Conservation (phyloP, 257 asterid species). For the Jacaranda copaia region DNA sequence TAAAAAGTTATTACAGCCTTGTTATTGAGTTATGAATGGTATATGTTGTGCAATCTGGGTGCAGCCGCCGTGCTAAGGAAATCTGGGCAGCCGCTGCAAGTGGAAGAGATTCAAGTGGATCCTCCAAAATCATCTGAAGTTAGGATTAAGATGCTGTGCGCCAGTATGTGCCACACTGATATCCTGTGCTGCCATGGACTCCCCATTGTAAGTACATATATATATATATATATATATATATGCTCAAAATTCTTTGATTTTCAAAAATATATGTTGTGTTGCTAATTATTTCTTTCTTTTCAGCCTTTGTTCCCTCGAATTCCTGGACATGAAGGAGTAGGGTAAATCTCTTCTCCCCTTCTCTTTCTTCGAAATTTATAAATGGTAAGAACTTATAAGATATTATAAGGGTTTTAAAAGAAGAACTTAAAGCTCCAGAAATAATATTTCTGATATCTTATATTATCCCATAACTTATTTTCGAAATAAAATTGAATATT, state of each 20-base stretch:
- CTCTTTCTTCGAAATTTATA: neutral
- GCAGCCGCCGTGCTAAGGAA: slow-evolving; percentile 65
- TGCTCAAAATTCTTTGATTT: neutral
- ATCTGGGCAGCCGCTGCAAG: slow-evolving; percentile 47
- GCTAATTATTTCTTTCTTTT: neutral
- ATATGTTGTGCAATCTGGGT: neutral
- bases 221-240: neutral
- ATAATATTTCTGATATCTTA: too few species aligned
- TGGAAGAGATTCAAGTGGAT: slow-evolving; percentile 61
- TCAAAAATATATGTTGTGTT: too few species aligned
- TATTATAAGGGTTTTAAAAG: too few species aligned
- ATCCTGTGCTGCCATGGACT: slow-evolving; percentile 48
- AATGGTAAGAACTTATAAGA: too few species aligned
- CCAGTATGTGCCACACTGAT: slow-evolving; percentile 76
- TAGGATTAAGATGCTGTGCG: slow-evolving; percentile 67
- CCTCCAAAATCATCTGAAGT: slow-evolving; percentile 66
- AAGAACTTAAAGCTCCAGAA: too few species aligned
- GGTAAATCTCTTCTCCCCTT: slow-evolving; percentile 50
- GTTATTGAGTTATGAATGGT: neutral
- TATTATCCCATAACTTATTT: too few species aligned
- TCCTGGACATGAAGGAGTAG: slow-evolving; percentile 92
- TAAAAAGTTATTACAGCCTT: too few species aligned
- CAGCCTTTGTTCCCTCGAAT: slow-evolving; percentile 84
- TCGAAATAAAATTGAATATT: too few species aligned
- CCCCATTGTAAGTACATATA: slow-evolving; percentile 47